These are phyloP conservation scores for Jaapia argillacea DNA, from an alignment of 768 basidiomycete genomes.

Conservation along the genomic window DNA sequence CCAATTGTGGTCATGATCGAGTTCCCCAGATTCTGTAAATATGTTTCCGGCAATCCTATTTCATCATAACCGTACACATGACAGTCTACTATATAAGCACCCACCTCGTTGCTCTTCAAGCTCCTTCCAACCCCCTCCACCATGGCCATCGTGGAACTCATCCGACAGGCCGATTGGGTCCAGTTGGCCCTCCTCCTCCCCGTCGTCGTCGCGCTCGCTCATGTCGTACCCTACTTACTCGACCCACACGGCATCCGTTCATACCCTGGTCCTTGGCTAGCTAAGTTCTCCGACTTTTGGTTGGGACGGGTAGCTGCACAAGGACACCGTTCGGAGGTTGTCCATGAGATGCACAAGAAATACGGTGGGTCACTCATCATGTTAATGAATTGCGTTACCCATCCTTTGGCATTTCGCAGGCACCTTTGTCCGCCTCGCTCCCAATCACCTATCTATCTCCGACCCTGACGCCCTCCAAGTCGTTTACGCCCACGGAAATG, in stretches of 20 bases:
- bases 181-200: constrained; percentile 3
- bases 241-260: constrained; percentile 21
- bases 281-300: constrained; percentile 28
- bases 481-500: constrained; percentile 34
- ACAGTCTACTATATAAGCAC: too few relatives aligned
- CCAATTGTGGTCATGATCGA: too few relatives aligned
- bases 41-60: too few relatives aligned
- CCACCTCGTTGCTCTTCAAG: too few relatives aligned
- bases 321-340: constrained; percentile 24
- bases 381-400: neutral
- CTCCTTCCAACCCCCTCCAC: too few relatives aligned
- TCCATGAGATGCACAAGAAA: constrained; percentile 30
- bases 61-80: too few relatives aligned
- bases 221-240: constrained; percentile 23
- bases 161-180: neutral
- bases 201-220: constrained; percentile 14
- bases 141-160: too few relatives aligned
- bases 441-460: constrained; percentile 36
- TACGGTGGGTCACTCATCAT: constrained; percentile 21
- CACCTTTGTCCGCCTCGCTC: constrained; percentile 31
- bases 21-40: too few relatives aligned
- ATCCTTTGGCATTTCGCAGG: constrained; percentile 13
- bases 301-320: constrained; percentile 22
- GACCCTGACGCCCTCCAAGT: constrained; percentile 29
- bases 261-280: constrained; percentile 29